Base-by-base conservation (phyloP, 306 rosid genomes). In the Citrullus amarus region DNA sequence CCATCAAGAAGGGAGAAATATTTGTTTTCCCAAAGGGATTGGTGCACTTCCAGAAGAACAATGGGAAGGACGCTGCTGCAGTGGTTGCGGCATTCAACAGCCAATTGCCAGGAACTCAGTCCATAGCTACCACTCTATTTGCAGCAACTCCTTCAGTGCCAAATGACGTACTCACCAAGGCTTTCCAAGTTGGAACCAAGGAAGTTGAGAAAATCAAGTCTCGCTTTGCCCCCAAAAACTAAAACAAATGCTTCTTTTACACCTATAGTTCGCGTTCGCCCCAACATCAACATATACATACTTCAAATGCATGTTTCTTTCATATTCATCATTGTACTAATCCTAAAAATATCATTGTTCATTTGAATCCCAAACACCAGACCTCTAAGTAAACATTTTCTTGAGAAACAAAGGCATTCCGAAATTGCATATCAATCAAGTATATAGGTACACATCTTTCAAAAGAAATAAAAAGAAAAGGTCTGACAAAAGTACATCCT, bases 11-110 rank as follows among this genome's bases (percentile, higher is more conserved):
- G 76, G 98, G 98, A 48, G 97, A 95, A 20, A 79, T 87, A 9
- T 95, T 92, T 80, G 95, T 81, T 70, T 95, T 95, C 81, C 97
- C 98, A 13, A 91, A 62, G 72, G 97, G 96, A 0, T 78, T 89
- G 43, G 90, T 92, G 78, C 97, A 95, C 62, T 95, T 88, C 83
- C 98, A 95, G 82, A 91, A 89, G 85, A 95, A 95, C 87, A 92
- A 86, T 50, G 97, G 82, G 2, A 68, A 81, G 6, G 83, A 20
- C 1, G 56, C 88, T 18, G 97, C 97, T 15, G 18, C 96, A 3
- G 97, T 85, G 5, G 82, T 95, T 76, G 62, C 97, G 3, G 99
- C 85, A 1, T 89, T 95, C 80, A 92, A 91, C 50, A 92, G 97
- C 59, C 99, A 95, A 80, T 75, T 95, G 44, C 99, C 94, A 4